Evolutionary conservation across 768 basidiomycete species (phyloP).

Genomic region (Sporobolomyces roseus): DNA sequence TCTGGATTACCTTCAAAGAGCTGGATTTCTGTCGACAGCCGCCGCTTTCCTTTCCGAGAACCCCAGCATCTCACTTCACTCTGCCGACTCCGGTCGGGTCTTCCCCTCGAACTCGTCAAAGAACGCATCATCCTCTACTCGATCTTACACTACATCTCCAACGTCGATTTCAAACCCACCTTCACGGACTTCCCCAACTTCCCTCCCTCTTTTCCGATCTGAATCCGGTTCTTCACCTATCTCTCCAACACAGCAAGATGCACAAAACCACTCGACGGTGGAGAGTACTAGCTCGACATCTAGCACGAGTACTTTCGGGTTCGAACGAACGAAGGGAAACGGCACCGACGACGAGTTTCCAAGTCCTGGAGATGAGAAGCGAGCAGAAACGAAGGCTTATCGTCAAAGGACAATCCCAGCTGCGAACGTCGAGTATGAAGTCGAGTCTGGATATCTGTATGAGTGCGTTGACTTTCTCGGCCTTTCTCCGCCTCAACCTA

Average conservation of each 20-base stretch:
- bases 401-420: constrained; percentile 19
- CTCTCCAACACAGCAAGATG: background rate
- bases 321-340: background rate
- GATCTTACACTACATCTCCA: background rate
- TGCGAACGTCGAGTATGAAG: constrained; percentile 33
- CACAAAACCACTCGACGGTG: constrained; percentile 6
- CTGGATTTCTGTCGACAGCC: constrained; percentile 36
- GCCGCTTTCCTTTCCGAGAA: constrained; percentile 35
- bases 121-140: background rate
- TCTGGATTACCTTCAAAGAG: constrained; percentile 42
- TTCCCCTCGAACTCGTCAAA: background rate
- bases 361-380: background rate
- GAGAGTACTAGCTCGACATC: constrained; percentile 7
- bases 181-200: background rate
- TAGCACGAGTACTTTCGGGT: constrained; percentile 22
- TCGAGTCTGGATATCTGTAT: constrained; percentile 38
- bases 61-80: constrained; percentile 19
- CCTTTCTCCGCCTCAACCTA: too few relatives aligned
- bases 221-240: constrained; percentile 9
- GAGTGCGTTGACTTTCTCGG: constrained; percentile 19
- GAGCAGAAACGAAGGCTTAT: background rate
- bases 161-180: background rate
- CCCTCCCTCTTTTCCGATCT: constrained; percentile 9
- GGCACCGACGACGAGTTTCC: background rate
- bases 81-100: background rate